Percentiles rank a stretch among this genome's conserved stretches.
These are phyloP conservation scores for Podaxis rugospora DNA, from an alignment of 768 basidiomycete species.

Conservation along the genomic window DNA sequence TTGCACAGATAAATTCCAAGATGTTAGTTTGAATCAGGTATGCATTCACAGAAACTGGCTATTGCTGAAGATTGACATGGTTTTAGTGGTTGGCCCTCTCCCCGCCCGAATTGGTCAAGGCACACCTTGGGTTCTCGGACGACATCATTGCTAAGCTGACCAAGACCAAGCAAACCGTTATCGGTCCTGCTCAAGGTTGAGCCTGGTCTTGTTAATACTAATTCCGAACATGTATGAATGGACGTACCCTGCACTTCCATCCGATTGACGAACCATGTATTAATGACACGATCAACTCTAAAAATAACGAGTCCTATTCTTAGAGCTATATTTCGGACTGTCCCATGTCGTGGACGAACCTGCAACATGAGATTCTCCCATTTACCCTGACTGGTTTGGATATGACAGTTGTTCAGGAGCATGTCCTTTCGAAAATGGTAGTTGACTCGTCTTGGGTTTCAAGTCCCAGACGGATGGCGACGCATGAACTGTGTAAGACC, in stretches of 20 bases:
- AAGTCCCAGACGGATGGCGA: neutral
- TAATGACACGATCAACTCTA: neutral
- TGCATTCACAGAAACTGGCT: neutral
- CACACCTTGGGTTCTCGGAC: slow-evolving; percentile 33
- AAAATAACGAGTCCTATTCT: slow-evolving; percentile 11
- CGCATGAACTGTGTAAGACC: neutral
- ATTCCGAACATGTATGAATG: neutral
- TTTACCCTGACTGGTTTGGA: neutral
- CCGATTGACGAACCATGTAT: neutral
- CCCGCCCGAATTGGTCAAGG: slow-evolving; percentile 37
- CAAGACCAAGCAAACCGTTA: slow-evolving; percentile 35
- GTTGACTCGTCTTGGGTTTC: neutral
- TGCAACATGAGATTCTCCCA: neutral
- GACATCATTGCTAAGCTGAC: slow-evolving; percentile 28
- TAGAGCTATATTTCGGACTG: neutral
- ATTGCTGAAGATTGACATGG: neutral
- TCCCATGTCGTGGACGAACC: neutral
- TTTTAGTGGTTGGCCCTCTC: slow-evolving; percentile 38
- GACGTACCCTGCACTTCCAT: neutral
- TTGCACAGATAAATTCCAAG: slow-evolving; percentile 14
- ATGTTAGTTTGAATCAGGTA: slow-evolving; percentile 15
- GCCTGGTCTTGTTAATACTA: neutral
- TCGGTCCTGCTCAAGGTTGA: slow-evolving; percentile 19
- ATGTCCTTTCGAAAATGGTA: neutral
- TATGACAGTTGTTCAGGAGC: neutral